Evolutionary conservation across 371 early-diverging fungal genomes (phyloP), one percentile per base, ranked within the genome.

Genomic region (Haplosporangium sp.): DNA sequence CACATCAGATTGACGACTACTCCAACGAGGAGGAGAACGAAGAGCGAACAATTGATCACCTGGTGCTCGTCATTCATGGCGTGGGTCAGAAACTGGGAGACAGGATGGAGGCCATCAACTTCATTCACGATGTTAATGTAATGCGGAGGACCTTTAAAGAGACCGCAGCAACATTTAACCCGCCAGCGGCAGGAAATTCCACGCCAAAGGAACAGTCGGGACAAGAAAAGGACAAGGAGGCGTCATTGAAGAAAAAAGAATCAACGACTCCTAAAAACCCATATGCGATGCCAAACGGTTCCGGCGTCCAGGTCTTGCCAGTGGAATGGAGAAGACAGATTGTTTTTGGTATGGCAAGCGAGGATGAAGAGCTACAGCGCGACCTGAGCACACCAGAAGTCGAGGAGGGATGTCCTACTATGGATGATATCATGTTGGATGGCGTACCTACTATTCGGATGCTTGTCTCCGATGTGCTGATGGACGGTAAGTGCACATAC

Each of bases 51-150:
- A 90, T 94, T 59, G 89, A 93, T 56, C 95, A 94, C 76, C 63
- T 95, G 10, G 81, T 95, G 16, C 85, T 94, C 59, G 94, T 92
- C 10, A 88, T 94, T 66, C 94, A 94, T 70, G 95, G 94, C 6
- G 91, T 93, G 55, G 95, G 95, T 16, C 94, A 94, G 66, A 92
- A 93, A 59, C 84, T 95, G 62, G 87, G 92, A 36, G 94, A 94
- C 63, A 66, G 89, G 43, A 83, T 91, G 54, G 94, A 89, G 53
- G 90, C 65, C 57, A 89, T 91, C 59, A 91, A 88, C 58, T 93
- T 94, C 80, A 89, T 93, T 12, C 87, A 93, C 65, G 94, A 94
- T 63, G 93, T 93, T 37, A 87, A 90, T 67, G 76, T 86, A 6
- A 82, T 94, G 62, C 86, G 95, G 16, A 87, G 86, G 54, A 87